A percentile compares a stretch with the other conserved stretches of the same genome.
phyloP scores from a whole-genome alignment of 805 yeast species.

The Candida vartiovaarae region DNA sequence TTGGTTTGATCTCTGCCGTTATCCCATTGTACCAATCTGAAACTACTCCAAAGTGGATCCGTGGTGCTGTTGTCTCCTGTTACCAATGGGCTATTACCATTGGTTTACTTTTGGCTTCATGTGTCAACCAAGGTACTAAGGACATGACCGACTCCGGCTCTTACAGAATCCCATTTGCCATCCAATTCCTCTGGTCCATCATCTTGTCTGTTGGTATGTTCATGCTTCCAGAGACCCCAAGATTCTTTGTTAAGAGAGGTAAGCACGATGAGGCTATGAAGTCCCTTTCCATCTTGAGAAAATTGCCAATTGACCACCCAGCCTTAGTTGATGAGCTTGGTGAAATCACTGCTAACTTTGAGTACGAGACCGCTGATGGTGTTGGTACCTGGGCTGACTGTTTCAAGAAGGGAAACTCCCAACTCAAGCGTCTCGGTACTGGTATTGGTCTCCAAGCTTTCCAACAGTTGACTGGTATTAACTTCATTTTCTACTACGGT shows the following conservation, averaged over 20 bases:
- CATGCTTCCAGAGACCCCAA: constrained; percentile 69
- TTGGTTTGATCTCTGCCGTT: constrained; percentile 64
- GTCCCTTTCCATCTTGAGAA: constrained; percentile 47
- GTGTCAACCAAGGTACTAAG: constrained; percentile 65
- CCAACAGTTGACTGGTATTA: constrained; percentile 68
- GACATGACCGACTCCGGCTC: constrained; percentile 44
- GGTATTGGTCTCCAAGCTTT: constrained; percentile 38
- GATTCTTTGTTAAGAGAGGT: constrained; percentile 56
- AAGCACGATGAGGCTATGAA: constrained; percentile 46
- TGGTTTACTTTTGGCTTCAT: constrained; percentile 64
- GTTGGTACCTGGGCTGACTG: constrained; percentile 26
- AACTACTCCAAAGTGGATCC: constrained; percentile 66
- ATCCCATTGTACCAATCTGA: constrained; percentile 76
- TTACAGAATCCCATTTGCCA: constrained; percentile 66
- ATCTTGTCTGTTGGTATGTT: constrained; percentile 54
- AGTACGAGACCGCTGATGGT: constrained; percentile 32
- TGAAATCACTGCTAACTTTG: constrained; percentile 41
- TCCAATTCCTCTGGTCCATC: constrained; percentile 64
- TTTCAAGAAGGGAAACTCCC: constrained; percentile 30
- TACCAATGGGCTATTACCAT: constrained; percentile 69
- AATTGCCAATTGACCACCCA: constrained; percentile 37
- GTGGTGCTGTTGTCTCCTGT: constrained; percentile 72
- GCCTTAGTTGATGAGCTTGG: constrained; percentile 37
- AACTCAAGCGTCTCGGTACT: constrained; percentile 34
- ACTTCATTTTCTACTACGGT: constrained; percentile 65